Evolutionary conservation across 208 protist genomes (phyloP).

Genomic region (Leishmania turanica): DNA sequence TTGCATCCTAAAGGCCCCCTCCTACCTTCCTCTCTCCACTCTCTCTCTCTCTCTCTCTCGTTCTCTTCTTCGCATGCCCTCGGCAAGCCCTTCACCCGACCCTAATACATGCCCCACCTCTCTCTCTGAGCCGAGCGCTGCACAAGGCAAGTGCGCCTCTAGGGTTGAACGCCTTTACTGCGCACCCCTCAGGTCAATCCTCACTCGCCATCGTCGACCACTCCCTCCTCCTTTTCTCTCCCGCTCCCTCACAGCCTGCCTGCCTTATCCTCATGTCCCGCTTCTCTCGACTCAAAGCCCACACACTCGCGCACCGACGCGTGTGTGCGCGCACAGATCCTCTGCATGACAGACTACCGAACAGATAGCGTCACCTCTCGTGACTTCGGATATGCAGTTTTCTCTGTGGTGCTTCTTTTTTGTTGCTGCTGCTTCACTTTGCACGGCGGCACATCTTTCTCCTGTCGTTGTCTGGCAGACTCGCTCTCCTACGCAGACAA

Average conservation of each 20-base stretch:
- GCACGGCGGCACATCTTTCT: neutral
- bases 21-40: too few species aligned
- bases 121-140: neutral
- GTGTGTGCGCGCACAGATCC: neutral
- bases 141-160: neutral
- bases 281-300: neutral
- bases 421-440: neutral
- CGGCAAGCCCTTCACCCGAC: neutral
- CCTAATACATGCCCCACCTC: neutral
- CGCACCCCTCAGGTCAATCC: neutral
- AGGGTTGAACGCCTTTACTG: neutral
- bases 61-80: neutral
- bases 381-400: neutral
- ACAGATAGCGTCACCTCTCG: neutral
- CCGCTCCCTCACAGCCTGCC: neutral
- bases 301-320: neutral
- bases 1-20: neutral
- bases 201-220: neutral
- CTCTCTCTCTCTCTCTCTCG: neutral
- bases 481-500: neutral
- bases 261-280: neutral
- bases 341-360: neutral
- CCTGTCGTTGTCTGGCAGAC: neutral
- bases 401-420: neutral
- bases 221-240: neutral